Percentiles rank a stretch among this genome's conserved stretches.
These are phyloP conservation scores for Sporothrix schenckii DNA, from an alignment of 2,329 filamentous ascomycete genomes.

Conservation along the genomic window DNA sequence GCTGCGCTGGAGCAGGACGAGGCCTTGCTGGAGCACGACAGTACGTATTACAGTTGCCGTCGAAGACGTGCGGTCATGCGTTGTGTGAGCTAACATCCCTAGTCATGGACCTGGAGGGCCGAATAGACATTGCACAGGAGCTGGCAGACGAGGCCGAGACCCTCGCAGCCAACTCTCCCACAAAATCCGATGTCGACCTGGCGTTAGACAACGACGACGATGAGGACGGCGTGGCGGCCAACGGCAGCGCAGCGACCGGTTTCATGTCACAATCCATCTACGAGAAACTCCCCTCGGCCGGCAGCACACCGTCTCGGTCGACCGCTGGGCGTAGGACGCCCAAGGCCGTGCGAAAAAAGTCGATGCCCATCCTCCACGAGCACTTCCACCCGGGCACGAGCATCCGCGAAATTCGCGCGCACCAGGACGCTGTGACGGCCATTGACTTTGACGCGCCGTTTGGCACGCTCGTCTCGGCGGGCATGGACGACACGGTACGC, in stretches of 20 bases:
- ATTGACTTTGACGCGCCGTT: constrained; percentile 98
- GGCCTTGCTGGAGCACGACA: constrained; percentile 82
- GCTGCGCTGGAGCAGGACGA: constrained; percentile 90
- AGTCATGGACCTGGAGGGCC: constrained; percentile 66
- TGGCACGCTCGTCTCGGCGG: constrained; percentile 88
- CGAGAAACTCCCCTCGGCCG: constrained; percentile 73
- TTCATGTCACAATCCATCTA: constrained; percentile 99
- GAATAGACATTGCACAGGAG: constrained; percentile 64
- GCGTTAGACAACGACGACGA: constrained; percentile 55
- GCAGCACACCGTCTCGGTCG: constrained; percentile 54
- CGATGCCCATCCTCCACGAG: constrained; percentile 93
- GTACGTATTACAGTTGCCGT: constrained; percentile 51
- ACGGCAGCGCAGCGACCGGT: constrained; percentile 40
- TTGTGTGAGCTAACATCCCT: constrained; percentile 40
- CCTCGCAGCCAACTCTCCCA: constrained; percentile 55
- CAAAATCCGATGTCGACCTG: constrained; percentile 58
- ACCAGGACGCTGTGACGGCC: constrained; percentile 84
- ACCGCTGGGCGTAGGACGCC: constrained; percentile 46
- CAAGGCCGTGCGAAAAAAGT: constrained; percentile 69
- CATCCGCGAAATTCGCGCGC: constrained; percentile 86
- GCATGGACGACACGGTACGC: constrained; percentile 87
- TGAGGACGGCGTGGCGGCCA: constrained; percentile 31
- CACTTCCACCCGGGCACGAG: constrained; percentile 87
- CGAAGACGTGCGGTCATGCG: too few relatives aligned
- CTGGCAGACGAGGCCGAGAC: constrained; percentile 62